Evolutionary conservation across 1,284 basidiomycete species (phyloP), one percentile per base, ranked within the genome.

Genomic region (Gymnopus androsaceus): DNA sequence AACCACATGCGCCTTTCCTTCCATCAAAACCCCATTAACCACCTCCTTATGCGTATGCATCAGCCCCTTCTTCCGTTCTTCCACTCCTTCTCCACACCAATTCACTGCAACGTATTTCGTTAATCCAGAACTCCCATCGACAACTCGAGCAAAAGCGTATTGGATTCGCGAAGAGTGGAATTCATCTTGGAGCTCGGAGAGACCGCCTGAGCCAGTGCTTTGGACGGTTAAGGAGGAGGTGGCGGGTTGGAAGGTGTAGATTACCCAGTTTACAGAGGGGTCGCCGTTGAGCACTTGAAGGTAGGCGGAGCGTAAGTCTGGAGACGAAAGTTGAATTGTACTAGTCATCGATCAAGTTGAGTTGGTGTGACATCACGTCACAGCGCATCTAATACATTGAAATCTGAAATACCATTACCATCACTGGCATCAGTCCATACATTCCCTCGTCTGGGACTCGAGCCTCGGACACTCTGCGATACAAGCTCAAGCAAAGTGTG

Each of bases 41-140:
- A 92, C 83, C 50, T 83, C 83, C 15, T 93, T 86, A 70, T 98
- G 95, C 6, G 87, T 89, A 66, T 92, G 88, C 75, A 98, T 98
- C 27, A 98, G 79, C 14, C 95, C 96, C 72, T 98, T 98, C 70
- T 90, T 88, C 31, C 80, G 82, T 71, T 90, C 94, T 15, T 95
- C 95, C 0, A 98, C 96, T 63, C 96, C 95, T 66, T 97, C 95
- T 51, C 96, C 95, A 66, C 93, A 95, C 94, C 92, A 94, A 63
- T 92, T 92, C 66, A 88, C 82, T 62, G 96, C 88, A 6, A 98
- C 93, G 62, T 95, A 94, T 74, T 98, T 98, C 57, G 89, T 82
- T n/a, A 98, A 80, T 63, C 89, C 78, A 66, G 86, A 91, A 87
- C 90, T 94, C 38, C 90, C 87, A 72, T 98, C 96, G 59, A 84